Conservation (phyloP, 2,329 filamentous ascomycete species). For the Dactylonectria estremocensis region DNA sequence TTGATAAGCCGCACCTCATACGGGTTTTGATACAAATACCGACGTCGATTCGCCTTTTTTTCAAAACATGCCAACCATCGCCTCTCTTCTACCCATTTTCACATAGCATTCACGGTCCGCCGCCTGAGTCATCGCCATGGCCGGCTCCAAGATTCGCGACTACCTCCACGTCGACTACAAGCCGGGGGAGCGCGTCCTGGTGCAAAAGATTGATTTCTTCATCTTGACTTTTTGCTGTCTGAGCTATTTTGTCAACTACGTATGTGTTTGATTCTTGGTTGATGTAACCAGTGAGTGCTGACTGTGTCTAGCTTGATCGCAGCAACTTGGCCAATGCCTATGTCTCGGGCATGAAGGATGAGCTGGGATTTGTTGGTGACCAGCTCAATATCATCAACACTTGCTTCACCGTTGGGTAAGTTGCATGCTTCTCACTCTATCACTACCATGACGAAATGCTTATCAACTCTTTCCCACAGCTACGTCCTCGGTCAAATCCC, state of each 20-base stretch:
- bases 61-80: not conserved
- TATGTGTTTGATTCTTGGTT: slow-evolving; percentile 50
- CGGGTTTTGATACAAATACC: not conserved
- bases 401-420: slow-evolving; percentile 56
- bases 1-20: slow-evolving; percentile 3
- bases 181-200: slow-evolving; percentile 60
- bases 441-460: no score
- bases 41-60: not conserved
- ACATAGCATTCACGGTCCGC: no score
- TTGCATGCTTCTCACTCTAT: no score
- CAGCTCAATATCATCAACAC: slow-evolving; percentile 57
- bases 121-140: slow-evolving; percentile 27
- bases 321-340: slow-evolving; percentile 58
- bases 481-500: slow-evolving; percentile 72
- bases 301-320: slow-evolving; percentile 52
- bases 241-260: slow-evolving; percentile 70
- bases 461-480: slow-evolving; percentile 29
- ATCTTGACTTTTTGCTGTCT: slow-evolving; percentile 76
- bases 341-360: slow-evolving; percentile 64
- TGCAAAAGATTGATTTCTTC: slow-evolving; percentile 75
- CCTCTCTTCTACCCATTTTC: not conserved
- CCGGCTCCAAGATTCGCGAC: slow-evolving; percentile 43
- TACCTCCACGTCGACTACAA: slow-evolving; percentile 55
- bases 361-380: slow-evolving; percentile 62
- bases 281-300: not conserved